Conservation (phyloP, 2,329 filamentous ascomycete genomes). For the Colletotrichum sp. region DNA sequence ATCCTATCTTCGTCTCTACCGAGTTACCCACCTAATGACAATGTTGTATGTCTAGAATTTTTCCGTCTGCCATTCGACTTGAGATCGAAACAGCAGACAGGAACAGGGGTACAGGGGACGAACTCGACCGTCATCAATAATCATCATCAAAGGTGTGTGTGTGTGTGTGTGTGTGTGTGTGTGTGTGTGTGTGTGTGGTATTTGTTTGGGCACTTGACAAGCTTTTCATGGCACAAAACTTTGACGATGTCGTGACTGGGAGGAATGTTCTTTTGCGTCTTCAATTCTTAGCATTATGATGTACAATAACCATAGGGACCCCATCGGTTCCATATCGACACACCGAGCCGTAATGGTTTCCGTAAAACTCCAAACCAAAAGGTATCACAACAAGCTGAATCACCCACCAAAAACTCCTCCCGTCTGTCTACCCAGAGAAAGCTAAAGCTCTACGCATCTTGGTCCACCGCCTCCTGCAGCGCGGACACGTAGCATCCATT, state of each 20-base stretch:
- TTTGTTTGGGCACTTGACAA: neutral
- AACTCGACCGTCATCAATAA: neutral
- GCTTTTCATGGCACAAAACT: neutral
- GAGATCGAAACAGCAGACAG: neutral
- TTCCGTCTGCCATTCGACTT: neutral
- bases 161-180: neutral
- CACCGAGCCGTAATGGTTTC: neutral
- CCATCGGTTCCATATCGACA: neutral
- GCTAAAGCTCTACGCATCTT: neutral
- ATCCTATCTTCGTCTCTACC: neutral
- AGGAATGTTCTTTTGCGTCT: neutral
- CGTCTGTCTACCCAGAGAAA: neutral
- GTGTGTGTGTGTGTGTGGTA: neutral
- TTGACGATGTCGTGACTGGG: neutral
- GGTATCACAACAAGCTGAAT: slow-evolving; percentile 5
- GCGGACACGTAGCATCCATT: neutral
- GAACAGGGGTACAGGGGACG: neutral
- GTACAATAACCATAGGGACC: neutral
- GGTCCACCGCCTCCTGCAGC: neutral
- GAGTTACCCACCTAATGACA: neutral
- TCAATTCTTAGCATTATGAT: neutral
- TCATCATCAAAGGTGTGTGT: neutral
- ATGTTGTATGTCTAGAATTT: neutral
- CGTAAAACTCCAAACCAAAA: slow-evolving; percentile 9
- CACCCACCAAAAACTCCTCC: slow-evolving; percentile 8